Base-by-base conservation (phyloP, 2,329 filamentous ascomycete species). In the Talaromyces sp. region DNA sequence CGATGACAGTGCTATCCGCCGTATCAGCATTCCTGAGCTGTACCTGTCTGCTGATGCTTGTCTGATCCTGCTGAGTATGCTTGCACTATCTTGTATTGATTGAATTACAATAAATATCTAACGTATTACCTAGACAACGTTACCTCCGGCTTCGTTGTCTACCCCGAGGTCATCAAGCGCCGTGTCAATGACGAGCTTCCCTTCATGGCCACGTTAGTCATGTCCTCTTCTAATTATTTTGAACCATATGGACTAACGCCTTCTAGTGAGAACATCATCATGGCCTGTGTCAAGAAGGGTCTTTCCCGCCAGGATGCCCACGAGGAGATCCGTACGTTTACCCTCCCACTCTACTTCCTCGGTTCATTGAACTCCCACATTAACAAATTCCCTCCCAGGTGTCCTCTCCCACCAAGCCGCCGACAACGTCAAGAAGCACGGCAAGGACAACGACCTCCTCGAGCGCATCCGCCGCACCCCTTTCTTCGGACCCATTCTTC, bases 251-350 rank as follows among this genome's bases (percentile, higher is more conserved):
- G 35, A 36, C 61, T 70, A 60, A 70, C 55, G n/a, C 29, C 29
- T 3, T 44, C 6, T 37, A 71, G 69, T 59, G 69, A 71, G 60
- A 71, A 71, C 57, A 64, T 91, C 68, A 89, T 92, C 70, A 91
- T 95, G 89, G 85, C 84, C 61, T 80, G 93, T 51, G 84, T 87
- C 24, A 83, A 85, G 51, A 82, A 86, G 66, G 90, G 89, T 29
- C 82, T 79, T 24, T 89, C 84, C 9, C 79, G 91, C 46, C 90
- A 95, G 70, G 89, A 92, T 50, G 88, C 90, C 1, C 91, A 96
- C 73, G 91, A 96, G 76, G 78, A 93, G 72, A 92, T 96, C 65
- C 87, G 88, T 71, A 65, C 39, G 67, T 63, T 10, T 11, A n/a
- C n/a, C n/a, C n/a, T n/a, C n/a, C n/a, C n/a, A 14, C 19, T 17